Base-by-base conservation (phyloP, 768 basidiomycete genomes). In the Hebeloma cylindrosporum region DNA sequence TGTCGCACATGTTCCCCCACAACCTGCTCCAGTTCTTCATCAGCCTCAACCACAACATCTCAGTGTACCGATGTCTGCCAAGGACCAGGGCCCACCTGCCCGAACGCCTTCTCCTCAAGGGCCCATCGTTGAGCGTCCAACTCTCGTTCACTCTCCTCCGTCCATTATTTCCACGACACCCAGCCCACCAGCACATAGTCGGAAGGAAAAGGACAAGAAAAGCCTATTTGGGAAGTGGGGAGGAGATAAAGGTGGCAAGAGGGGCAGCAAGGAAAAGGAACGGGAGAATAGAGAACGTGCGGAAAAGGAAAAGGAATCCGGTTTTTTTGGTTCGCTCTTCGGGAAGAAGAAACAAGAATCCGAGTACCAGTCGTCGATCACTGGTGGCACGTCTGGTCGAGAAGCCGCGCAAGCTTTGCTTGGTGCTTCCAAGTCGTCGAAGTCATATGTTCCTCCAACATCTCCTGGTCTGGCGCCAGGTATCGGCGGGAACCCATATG, bases 261-360 rank as follows among this genome's bases (percentile, higher is more conserved):
- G 81, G 55, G 61, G 45, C 9, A 51, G 47, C 16, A 68, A 67
- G 48, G 72, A 73, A 36, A 71, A 72, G 53, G 64, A 70, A 31
- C 63, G 65, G 59, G 66, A 75, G 61, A 54, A 71, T 66, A 45
- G 68, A 64, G 50, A 70, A 64, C 51, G 75, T 70, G 50, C 69
- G 32, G 78, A 84, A 53, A 79, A 79, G 58, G 83, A 86, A 59
- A 83, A 83, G 62, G 85, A 88, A n/a, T 68, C 79, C 14, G 77
- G 92, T 2, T 96, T 97, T 72, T 92, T 98, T 53, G 92, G 93
- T 2, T 91, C 90, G 8, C 72, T 97, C 3, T 97, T 97, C 62
- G 75, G 84, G 62, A 92, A 89, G 75, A 96, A 93, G 76, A 83
- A 83, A 55, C 85, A 90, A 30, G 90, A 94, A 32, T 62, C 70